Evolutionary conservation across 257 asterid species (phyloP).

Genomic region (Ligustrum vulgare): DNA sequence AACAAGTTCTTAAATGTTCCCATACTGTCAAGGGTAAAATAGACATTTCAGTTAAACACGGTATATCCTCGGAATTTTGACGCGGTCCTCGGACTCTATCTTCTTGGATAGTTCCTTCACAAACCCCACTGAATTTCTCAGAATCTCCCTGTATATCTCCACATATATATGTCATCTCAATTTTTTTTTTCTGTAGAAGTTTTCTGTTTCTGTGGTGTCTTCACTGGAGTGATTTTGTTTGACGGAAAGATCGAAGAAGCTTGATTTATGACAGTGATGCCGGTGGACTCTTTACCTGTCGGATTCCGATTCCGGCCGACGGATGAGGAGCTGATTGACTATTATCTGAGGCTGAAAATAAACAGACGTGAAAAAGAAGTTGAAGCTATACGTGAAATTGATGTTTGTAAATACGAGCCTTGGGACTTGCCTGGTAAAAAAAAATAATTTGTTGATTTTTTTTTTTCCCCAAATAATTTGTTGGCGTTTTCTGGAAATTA

Average conservation of each 20-base stretch:
- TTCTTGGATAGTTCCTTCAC: slow-evolving; percentile 26
- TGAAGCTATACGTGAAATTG: slow-evolving; percentile 75
- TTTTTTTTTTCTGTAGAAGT: background rate
- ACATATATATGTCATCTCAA: slow-evolving; percentile 14
- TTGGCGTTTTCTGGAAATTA: background rate
- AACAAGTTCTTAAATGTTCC: too few species aligned
- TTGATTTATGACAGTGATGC: slow-evolving; percentile 56
- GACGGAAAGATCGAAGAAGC: background rate
- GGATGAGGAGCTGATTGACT: slow-evolving; percentile 83
- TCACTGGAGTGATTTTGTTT: background rate
- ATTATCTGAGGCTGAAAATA: slow-evolving; percentile 71
- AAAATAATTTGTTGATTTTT: too few species aligned
- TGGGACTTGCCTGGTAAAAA: slow-evolving; percentile 78
- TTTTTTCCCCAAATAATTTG: too few species aligned
- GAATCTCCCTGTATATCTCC: slow-evolving; percentile 24
- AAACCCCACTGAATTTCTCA: slow-evolving; percentile 44
- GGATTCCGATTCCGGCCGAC: slow-evolving; percentile 93
- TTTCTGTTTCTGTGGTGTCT: background rate
- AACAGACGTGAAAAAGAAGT: slow-evolving; percentile 62
- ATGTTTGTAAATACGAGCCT: slow-evolving; percentile 76
- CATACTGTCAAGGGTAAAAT: slow-evolving; percentile 17
- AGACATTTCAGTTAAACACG: slow-evolving; percentile 40
- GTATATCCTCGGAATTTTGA: slow-evolving; percentile 50
- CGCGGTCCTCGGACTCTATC: slow-evolving; percentile 32
- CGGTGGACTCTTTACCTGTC: slow-evolving; percentile 65